Evolutionary conservation across 2,329 filamentous ascomycete genomes (phyloP).

Genomic region (Colletotrichum coccodes): DNA sequence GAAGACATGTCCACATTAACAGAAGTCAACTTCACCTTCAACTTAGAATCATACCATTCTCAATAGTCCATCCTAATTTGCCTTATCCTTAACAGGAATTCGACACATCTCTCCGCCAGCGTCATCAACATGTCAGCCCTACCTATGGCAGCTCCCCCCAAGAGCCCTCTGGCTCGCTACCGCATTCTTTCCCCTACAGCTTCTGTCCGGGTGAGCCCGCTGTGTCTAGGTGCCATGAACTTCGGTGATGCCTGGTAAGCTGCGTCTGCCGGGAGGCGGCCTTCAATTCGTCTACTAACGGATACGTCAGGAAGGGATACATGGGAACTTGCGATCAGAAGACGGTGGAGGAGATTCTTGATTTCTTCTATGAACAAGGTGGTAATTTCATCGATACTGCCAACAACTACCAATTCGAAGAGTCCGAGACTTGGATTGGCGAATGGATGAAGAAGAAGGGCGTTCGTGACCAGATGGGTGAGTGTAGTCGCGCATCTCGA

Average conservation of each 20-base stretch:
- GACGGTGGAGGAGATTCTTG: slow-evolving; percentile 70
- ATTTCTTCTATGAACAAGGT: slow-evolving; percentile 70
- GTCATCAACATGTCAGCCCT: slow-evolving; percentile 40
- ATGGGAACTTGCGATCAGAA: slow-evolving; percentile 75
- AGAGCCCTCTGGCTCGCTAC: slow-evolving; percentile 72
- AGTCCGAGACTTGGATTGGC: slow-evolving; percentile 74
- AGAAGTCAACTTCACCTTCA: background rate
- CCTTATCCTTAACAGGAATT: background rate
- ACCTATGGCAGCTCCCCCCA: slow-evolving; percentile 57
- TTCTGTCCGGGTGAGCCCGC: slow-evolving; percentile 72
- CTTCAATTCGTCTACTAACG: background rate
- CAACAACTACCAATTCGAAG: slow-evolving; percentile 73
- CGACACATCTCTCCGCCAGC: background rate
- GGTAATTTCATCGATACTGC: slow-evolving; percentile 81
- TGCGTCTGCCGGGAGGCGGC: no score
- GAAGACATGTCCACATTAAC: background rate
- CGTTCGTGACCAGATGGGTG: slow-evolving; percentile 73
- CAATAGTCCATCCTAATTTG: background rate
- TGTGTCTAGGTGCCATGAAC: slow-evolving; percentile 74
- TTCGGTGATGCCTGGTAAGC: slow-evolving; percentile 66
- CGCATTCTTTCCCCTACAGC: slow-evolving; percentile 74
- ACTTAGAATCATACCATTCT: background rate
- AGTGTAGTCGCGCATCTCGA: slow-evolving; percentile 32
- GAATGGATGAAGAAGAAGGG: slow-evolving; percentile 75
- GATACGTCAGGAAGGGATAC: slow-evolving; percentile 53